phyloP scores from a whole-genome alignment of 129 eudicot genomes.

The Lactuca sativa region DNA sequence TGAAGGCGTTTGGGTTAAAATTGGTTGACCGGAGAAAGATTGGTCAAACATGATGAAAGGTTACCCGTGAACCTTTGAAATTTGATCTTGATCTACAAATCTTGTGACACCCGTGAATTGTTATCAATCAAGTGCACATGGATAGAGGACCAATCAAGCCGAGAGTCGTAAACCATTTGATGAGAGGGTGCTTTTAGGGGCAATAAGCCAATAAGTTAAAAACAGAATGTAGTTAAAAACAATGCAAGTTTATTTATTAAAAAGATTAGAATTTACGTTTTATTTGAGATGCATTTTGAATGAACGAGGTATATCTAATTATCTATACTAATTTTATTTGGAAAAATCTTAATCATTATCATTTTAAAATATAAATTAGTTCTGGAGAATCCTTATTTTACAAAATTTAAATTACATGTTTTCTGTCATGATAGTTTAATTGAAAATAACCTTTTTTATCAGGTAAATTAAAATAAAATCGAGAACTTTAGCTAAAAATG shows the following conservation, averaged over 20 bases:
- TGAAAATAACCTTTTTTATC: no score
- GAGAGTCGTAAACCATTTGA: conserved; percentile 8
- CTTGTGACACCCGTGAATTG: conserved; percentile 35
- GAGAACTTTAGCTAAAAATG: no score
- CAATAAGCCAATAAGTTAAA: neutral
- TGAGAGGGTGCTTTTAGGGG: conserved; percentile 15
- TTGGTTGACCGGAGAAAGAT: conserved; percentile 31
- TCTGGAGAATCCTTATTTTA: no score
- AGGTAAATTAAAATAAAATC: no score
- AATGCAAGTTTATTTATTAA: neutral
- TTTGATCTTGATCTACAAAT: conserved; percentile 18
- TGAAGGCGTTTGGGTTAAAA: conserved; percentile 71
- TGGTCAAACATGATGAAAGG: conserved; percentile 10
- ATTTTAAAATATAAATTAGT: no score
- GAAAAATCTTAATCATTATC: no score
- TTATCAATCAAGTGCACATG: conserved; percentile 24
- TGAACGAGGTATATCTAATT: neutral
- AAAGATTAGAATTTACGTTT: neutral
- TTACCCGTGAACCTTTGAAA: conserved; percentile 16
- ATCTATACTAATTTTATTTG: no score
- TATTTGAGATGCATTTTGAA: neutral
- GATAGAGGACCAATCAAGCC: conserved; percentile 7
- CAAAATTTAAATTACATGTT: no score
- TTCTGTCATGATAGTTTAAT: no score
- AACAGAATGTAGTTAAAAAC: neutral